Conservation (phyloP, 352 stramenopile species). For the Phytophthora pluvialis region DNA sequence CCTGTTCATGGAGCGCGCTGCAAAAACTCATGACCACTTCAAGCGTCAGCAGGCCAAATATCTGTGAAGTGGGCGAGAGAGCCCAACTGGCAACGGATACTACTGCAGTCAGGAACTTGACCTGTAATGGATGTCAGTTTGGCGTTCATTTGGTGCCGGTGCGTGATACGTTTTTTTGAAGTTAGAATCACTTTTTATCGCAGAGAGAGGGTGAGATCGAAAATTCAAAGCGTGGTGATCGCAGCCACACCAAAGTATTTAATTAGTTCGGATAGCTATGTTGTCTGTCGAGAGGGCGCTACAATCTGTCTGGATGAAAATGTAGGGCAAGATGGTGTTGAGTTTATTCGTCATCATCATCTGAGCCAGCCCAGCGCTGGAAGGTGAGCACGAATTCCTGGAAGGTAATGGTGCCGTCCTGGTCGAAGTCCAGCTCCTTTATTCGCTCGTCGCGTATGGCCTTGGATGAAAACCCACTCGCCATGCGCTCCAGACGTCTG, state of each 20-base stretch:
- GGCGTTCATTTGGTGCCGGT: conserved; percentile 27
- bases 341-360: conserved; percentile 38
- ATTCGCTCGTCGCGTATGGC: conserved; percentile 75
- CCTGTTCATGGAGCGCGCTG: conserved; percentile 64
- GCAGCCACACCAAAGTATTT: conserved; percentile 34
- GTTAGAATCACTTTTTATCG: conserved; percentile 16
- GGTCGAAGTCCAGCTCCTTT: conserved; percentile 88
- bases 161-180: conserved; percentile 18
- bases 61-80: conserved; percentile 25
- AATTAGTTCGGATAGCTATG: conserved; percentile 8
- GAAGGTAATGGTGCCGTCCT: conserved; percentile 90
- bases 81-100: neutral
- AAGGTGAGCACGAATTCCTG: conserved; percentile 91
- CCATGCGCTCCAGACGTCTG: conserved; percentile 52
- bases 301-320: conserved; percentile 11
- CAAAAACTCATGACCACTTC: conserved; percentile 63
- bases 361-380: conserved; percentile 82
- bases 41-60: conserved; percentile 46
- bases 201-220: conserved; percentile 10
- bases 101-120: conserved; percentile 7
- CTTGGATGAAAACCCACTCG: conserved; percentile 65
- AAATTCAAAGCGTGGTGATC: conserved; percentile 30
- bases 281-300: neutral
- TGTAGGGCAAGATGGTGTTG: neutral
- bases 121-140: conserved; percentile 5